Percentiles rank a stretch among this genome's conserved stretches.
Evolutionary conservation across 805 yeast genomes (phyloP).

Genomic region (Candida ipomoeae): DNA sequence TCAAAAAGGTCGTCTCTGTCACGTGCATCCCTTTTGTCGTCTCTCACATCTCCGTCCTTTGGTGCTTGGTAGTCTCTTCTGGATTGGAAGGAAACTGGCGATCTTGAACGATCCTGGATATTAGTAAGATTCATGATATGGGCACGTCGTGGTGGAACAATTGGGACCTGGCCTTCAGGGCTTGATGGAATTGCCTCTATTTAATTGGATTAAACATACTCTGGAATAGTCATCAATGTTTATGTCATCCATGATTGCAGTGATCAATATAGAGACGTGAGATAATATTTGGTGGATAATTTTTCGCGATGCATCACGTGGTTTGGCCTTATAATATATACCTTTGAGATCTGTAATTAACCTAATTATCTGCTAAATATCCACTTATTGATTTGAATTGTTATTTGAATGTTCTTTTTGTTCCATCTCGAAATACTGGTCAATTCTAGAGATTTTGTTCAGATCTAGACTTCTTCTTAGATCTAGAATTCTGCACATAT

Average conservation of each 20-base stretch:
- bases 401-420: too few species aligned
- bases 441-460: too few species aligned
- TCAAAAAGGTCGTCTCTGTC: slow-evolving; percentile 1
- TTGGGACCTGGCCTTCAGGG: not conserved
- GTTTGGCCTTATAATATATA: not conserved
- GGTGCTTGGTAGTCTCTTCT: slow-evolving; percentile 28
- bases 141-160: not conserved
- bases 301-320: slow-evolving; percentile 3
- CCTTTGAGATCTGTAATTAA: too few species aligned
- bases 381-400: too few species aligned
- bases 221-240: slow-evolving; percentile 61
- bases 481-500: too few species aligned
- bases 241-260: slow-evolving; percentile 50
- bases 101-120: slow-evolving; percentile 24
- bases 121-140: not conserved
- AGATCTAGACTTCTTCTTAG: too few species aligned
- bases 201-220: slow-evolving; percentile 36
- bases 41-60: slow-evolving; percentile 14
- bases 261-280: not conserved
- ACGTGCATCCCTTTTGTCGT: slow-evolving; percentile 21
- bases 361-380: too few species aligned
- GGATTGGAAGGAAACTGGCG: slow-evolving; percentile 25
- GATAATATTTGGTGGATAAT: not conserved
- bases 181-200: not conserved
- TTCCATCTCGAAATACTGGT: too few species aligned